Evolutionary conservation across 176 grass and related monocot genomes (phyloP).

Genomic region (Cymbopogon citratus): DNA sequence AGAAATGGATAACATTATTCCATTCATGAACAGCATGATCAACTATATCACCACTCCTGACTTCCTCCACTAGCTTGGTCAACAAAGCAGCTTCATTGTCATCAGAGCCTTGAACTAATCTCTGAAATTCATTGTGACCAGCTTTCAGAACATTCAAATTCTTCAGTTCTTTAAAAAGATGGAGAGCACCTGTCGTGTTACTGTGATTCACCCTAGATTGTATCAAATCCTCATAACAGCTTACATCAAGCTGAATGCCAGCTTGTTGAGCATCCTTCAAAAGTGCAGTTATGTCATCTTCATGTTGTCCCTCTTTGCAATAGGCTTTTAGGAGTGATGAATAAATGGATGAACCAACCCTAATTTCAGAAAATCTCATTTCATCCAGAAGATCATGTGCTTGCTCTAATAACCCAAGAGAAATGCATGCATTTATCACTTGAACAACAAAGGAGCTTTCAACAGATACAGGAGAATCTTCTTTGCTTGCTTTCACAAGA

Average conservation of each 20-base stretch:
- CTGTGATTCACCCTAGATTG: conserved; percentile 45
- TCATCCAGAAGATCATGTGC: conserved; percentile 91
- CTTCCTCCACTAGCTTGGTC: conserved; percentile 69
- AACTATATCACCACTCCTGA: conserved; percentile 43
- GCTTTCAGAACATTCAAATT: conserved; percentile 50
- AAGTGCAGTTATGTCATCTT: conserved; percentile 58
- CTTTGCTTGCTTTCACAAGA: conserved; percentile 77
- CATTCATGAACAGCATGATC: conserved; percentile 75
- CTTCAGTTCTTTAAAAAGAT: conserved; percentile 64
- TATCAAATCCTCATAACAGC: conserved; percentile 65
- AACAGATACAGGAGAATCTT: conserved; percentile 56
- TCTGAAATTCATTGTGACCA: conserved; percentile 45
- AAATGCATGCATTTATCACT: conserved; percentile 87
- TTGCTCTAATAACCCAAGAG: conserved; percentile 66
- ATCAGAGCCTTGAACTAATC: conserved; percentile 18
- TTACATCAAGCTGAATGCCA: conserved; percentile 70
- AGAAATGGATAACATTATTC: conserved; percentile 94
- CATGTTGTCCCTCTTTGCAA: conserved; percentile 52
- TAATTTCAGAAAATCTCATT: conserved; percentile 88
- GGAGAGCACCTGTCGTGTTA: conserved; percentile 49
- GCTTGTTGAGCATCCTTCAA: conserved; percentile 63
- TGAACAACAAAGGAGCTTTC: conserved; percentile 73
- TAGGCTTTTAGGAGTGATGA: conserved; percentile 77
- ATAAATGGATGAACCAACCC: conserved; percentile 72
- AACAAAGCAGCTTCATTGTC: conserved; percentile 55